A percentile compares a stretch with the other conserved stretches of the same genome.
Conservation (phyloP, 1,284 basidiomycete species). For the Pseudozyma tsukubaensis region DNA sequence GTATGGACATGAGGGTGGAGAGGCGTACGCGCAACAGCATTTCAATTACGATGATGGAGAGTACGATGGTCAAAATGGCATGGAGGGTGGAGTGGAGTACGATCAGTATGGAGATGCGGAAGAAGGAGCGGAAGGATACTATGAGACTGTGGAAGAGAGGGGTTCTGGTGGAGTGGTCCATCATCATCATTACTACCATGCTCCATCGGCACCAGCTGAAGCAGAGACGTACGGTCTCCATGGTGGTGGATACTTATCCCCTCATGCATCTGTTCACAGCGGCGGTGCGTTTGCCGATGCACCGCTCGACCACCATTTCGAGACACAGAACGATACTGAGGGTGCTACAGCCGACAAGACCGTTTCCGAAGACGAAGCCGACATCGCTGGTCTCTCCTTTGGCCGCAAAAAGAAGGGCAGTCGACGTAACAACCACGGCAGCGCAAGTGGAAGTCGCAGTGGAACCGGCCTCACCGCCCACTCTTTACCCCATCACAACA, state of each 20-base stretch:
- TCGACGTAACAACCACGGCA: conserved; percentile 18
- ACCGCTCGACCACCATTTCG: neutral
- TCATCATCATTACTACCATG: conserved; percentile 62
- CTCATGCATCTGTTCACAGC: neutral
- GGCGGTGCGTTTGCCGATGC: neutral
- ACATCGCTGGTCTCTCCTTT: conserved; percentile 59
- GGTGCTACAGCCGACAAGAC: conserved; percentile 13
- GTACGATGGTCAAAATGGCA: conserved; percentile 3
- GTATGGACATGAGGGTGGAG: conserved; percentile 1
- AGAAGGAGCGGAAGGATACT: conserved; percentile 21
- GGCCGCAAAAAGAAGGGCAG: conserved; percentile 31
- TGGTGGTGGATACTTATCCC: conserved; percentile 6
- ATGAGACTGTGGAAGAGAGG: conserved; percentile 37
- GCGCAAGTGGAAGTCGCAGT: conserved; percentile 27
- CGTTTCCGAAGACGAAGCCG: conserved; percentile 58
- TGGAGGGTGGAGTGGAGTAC: conserved; percentile 13
- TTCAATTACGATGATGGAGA: conserved; percentile 25
- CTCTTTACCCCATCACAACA: neutral
- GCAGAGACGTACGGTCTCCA: conserved; percentile 7
- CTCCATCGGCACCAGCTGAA: conserved; percentile 8
- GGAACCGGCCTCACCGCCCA: conserved; percentile 22
- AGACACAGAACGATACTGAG: neutral
- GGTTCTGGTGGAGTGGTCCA: conserved; percentile 48
- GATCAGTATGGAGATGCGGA: conserved; percentile 45
- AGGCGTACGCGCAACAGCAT: conserved; percentile 11